These are phyloP conservation scores for Mycosarcoma maydis DNA, from an alignment of 1,284 basidiomycete species.

Conservation along the genomic window DNA sequence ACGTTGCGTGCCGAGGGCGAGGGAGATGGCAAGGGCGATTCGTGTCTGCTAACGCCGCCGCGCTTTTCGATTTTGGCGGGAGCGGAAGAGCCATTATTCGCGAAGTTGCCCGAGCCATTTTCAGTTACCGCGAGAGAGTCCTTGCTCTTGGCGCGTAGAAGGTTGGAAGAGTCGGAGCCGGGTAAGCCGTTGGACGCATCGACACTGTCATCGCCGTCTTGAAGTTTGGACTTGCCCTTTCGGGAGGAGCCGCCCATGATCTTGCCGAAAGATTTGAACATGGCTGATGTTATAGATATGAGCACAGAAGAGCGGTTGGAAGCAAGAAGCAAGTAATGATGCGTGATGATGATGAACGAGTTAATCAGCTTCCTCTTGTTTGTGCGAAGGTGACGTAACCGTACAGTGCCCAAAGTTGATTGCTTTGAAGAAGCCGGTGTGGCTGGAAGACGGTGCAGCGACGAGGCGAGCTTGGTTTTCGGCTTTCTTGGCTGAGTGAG, in stretches of 20 bases:
- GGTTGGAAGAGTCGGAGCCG: constrained; percentile 44
- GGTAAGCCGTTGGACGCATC: constrained; percentile 30
- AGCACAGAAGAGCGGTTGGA: not conserved
- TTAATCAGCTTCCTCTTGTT: too few relatives aligned
- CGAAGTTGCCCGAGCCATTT: constrained; percentile 13
- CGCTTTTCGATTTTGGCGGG: constrained; percentile 60
- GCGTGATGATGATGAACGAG: too few relatives aligned
- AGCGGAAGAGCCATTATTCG: constrained; percentile 17
- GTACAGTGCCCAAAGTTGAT: too few relatives aligned
- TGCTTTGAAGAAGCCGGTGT: too few relatives aligned
- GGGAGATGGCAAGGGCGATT: constrained; percentile 58
- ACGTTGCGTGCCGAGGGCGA: constrained; percentile 53
- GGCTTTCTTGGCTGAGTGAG: too few relatives aligned
- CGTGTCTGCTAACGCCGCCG: constrained; percentile 59
- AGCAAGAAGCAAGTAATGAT: too few relatives aligned
- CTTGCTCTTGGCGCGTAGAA: constrained; percentile 32
- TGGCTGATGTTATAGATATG: constrained; percentile 16
- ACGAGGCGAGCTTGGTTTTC: too few relatives aligned
- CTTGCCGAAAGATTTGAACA: constrained; percentile 64
- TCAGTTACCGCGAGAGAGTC: constrained; percentile 32
- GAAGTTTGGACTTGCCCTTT: constrained; percentile 57
- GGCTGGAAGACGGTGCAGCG: too few relatives aligned
- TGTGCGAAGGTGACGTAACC: too few relatives aligned
- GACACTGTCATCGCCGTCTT: constrained; percentile 35
- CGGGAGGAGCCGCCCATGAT: constrained; percentile 63